Evolutionary conservation across 495 filamentous ascomycete genomes (phyloP).

Genomic region (Podospora sp.): DNA sequence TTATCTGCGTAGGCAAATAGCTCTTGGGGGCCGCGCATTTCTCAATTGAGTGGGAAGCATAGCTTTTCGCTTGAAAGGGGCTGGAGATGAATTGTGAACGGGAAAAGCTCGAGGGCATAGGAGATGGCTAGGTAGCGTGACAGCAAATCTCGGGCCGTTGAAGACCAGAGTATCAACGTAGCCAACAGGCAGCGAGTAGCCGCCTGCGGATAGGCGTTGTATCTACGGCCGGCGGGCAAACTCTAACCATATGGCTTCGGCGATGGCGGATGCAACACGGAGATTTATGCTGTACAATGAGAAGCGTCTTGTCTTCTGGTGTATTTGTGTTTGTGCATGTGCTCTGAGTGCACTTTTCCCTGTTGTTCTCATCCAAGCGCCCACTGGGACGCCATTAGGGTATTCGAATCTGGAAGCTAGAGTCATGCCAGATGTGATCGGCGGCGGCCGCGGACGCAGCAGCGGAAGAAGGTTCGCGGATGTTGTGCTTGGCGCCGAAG

Average conservation of each 20-base stretch:
- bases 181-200: background rate
- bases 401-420: background rate
- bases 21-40: too few species aligned
- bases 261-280: background rate
- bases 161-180: background rate
- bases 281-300: background rate
- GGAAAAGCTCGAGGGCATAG: too few species aligned
- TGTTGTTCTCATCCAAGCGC: background rate
- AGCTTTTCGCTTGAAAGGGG: too few species aligned
- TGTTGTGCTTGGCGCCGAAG: background rate
- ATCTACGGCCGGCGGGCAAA: background rate
- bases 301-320: background rate
- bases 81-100: too few species aligned
- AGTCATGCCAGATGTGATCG: background rate
- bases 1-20: too few species aligned
- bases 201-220: background rate
- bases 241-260: too few species aligned
- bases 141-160: too few species aligned
- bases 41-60: too few species aligned
- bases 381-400: background rate
- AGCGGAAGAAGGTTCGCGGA: background rate
- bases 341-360: background rate
- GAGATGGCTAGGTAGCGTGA: too few species aligned
- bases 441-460: background rate
- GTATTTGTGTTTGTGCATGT: background rate